Base-by-base conservation (phyloP, 208 protist species). In the Acanthamoeba sp. region DNA sequence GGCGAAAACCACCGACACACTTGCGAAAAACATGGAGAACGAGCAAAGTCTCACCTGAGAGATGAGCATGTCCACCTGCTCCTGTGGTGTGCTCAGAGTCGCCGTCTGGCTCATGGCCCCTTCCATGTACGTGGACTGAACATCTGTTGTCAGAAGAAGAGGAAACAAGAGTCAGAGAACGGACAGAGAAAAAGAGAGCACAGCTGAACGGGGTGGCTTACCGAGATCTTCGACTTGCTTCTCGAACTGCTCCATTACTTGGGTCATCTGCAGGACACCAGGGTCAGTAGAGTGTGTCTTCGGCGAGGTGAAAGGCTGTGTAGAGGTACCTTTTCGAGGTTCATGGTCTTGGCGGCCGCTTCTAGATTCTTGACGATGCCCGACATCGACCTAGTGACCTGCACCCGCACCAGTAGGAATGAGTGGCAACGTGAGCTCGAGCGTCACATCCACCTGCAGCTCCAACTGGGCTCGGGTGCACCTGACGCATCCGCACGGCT, bases 221-320 rank as follows among this genome's bases (percentile, higher is more conserved):
- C 99, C 99, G 80, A 99, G 97, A 71, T 98, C 98, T 94, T 99
- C 98, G 96, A 99, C 99, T 93, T 99, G 99, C 95, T 98, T 96
- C 95, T 99, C 99, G 94, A 99, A 99, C 94, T 97, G 98, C 91
- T 99, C 99, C 99, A 99, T 99, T 10, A 99, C 95, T 38, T 78
- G 62, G 16, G 97, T 96, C 20, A 98, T 98, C 95, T 97, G 59
- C 32, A 34, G 24, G 4, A 34, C 34, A 12, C 22, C 6, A 85
- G 29, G 40, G 88, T 66, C 3, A n/a, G n/a, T 27, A 9, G 24
- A 34, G 34, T 32, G 71, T 50, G 9, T 34, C 50, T 6, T 85
- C 14, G 71, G 50, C 50, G 71, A 18, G 20, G 12, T 76, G 27
- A 92, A 27, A 59, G 12, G 36, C 22, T 6, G 27, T 69, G 29